Percentiles rank a stretch among this genome's conserved stretches.
phyloP scores from a whole-genome alignment of 176 grass and related monocot species.

The Oryza brachyantha region DNA sequence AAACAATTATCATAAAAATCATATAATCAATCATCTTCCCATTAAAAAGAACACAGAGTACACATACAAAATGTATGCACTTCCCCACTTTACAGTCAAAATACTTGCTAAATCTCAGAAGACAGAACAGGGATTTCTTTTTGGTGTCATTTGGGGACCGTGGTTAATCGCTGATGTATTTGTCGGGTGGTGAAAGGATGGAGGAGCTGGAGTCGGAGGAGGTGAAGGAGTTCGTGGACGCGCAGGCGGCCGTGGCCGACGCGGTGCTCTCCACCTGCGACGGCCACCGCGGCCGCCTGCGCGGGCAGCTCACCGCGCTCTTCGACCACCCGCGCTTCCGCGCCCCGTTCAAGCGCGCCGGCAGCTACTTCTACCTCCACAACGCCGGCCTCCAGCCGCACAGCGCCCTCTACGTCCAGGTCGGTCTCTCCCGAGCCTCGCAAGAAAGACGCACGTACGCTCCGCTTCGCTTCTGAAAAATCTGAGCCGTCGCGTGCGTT shows the following conservation, averaged over 20 bases:
- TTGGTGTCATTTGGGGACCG: background rate
- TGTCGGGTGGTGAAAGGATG: conserved; percentile 56
- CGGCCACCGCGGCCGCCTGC: conserved; percentile 57
- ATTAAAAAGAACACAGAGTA: too few species aligned
- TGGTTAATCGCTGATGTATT: background rate
- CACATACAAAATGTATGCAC: too few species aligned
- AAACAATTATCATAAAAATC: too few species aligned
- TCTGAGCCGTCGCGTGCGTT: background rate
- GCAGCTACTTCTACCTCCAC: conserved; percentile 88
- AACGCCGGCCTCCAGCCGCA: conserved; percentile 81
- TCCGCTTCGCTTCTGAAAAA: too few species aligned
- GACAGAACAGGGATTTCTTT: background rate
- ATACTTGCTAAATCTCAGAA: background rate
- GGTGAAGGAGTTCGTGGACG: conserved; percentile 68
- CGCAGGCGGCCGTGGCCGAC: conserved; percentile 52
- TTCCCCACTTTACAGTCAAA: too few species aligned
- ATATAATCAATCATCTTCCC: too few species aligned
- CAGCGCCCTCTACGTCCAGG: conserved; percentile 67
- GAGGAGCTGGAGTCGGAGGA: conserved; percentile 80
- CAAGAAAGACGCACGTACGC: too few species aligned
- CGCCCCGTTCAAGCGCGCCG: conserved; percentile 74
- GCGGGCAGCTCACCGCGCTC: conserved; percentile 54
- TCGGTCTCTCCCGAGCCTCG: too few species aligned
- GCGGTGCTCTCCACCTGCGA: conserved; percentile 62
- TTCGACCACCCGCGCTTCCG: conserved; percentile 82